Percentiles rank a stretch among this genome's conserved stretches.
Evolutionary conservation across 1,139 yeast species (phyloP).

Genomic region (Zhuliangozyma blackwelliae): DNA sequence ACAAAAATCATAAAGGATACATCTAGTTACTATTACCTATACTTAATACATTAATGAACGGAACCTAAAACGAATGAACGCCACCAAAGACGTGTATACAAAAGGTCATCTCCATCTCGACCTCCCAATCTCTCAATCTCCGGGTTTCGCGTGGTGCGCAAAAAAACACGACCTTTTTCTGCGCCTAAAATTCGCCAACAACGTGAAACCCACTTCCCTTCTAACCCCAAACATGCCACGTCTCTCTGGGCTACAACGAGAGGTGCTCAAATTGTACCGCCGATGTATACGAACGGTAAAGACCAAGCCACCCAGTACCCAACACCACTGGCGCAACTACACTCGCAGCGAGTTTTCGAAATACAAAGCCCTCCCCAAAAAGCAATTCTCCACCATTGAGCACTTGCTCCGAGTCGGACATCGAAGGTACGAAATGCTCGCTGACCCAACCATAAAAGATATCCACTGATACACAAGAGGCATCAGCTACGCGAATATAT

Average conservation of each 20-base stretch:
- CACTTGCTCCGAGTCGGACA: slow-evolving; percentile 76
- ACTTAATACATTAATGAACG: too few relatives aligned
- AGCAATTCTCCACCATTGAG: slow-evolving; percentile 84
- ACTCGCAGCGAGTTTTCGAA: slow-evolving; percentile 61
- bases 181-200: too few relatives aligned
- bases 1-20: too few relatives aligned
- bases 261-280: slow-evolving; percentile 62
- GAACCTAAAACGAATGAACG: too few relatives aligned
- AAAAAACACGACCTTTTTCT: too few relatives aligned
- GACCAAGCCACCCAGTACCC: slow-evolving; percentile 49
- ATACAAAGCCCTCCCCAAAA: slow-evolving; percentile 56
- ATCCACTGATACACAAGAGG: slow-evolving; percentile 33
- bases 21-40: too few relatives aligned
- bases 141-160: too few relatives aligned
- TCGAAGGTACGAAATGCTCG: slow-evolving; percentile 68
- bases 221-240: slow-evolving; percentile 28
- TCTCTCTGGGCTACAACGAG: slow-evolving; percentile 59
- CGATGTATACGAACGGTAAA: slow-evolving; percentile 50
- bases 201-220: background rate
- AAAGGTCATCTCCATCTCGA: too few relatives aligned
- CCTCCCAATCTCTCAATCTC: too few relatives aligned
- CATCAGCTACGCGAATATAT: background rate
- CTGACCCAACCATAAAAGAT: slow-evolving; percentile 62
- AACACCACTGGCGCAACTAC: slow-evolving; percentile 43
- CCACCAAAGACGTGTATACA: too few relatives aligned